Conservation (phyloP, 2,329 filamentous ascomycete genomes). For the Rachicladosporium sp. region DNA sequence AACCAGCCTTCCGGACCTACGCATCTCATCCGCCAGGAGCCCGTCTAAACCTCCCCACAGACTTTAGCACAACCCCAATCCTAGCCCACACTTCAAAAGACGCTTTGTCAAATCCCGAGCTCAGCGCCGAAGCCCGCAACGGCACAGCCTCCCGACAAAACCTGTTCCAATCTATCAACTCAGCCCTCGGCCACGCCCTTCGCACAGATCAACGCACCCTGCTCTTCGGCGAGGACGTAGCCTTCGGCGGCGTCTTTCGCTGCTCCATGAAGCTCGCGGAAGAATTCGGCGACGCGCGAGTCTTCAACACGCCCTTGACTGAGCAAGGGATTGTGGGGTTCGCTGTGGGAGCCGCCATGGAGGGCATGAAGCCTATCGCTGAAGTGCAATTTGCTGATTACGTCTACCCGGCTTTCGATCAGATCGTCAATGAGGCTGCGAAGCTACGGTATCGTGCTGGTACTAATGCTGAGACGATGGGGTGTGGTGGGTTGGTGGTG, state of each 20-base stretch:
- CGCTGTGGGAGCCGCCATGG: slow-evolving; percentile 75
- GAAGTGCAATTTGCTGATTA: slow-evolving; percentile 97
- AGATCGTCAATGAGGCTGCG: slow-evolving; percentile 85
- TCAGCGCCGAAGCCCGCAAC: slow-evolving; percentile 35
- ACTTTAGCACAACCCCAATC: slow-evolving; percentile 72
- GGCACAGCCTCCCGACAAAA: slow-evolving; percentile 72
- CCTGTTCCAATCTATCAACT: slow-evolving; percentile 86
- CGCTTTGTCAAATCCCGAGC: slow-evolving; percentile 58
- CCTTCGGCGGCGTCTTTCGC: slow-evolving; percentile 91
- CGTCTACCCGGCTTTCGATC: slow-evolving; percentile 83
- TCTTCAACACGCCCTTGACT: slow-evolving; percentile 91
- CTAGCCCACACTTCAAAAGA: slow-evolving; percentile 67
- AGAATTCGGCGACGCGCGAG: slow-evolving; percentile 73
- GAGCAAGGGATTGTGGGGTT: slow-evolving; percentile 95
- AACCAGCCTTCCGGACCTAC: slow-evolving; percentile 23
- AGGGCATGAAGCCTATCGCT: slow-evolving; percentile 84
- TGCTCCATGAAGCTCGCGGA: slow-evolving; percentile 68
- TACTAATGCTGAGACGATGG: slow-evolving; percentile 25
- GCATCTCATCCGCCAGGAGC: slow-evolving; percentile 39
- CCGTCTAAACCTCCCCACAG: slow-evolving; percentile 70
- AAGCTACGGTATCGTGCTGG: slow-evolving; percentile 73
- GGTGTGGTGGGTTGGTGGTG: slow-evolving; percentile 66
- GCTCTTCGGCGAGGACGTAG: slow-evolving; percentile 92
- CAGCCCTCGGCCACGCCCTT: slow-evolving; percentile 72
- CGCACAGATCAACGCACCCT: slow-evolving; percentile 74